These are phyloP conservation scores for Bipolaris bicolor DNA, from an alignment of 2,329 filamentous ascomycete genomes.

Conservation along the genomic window DNA sequence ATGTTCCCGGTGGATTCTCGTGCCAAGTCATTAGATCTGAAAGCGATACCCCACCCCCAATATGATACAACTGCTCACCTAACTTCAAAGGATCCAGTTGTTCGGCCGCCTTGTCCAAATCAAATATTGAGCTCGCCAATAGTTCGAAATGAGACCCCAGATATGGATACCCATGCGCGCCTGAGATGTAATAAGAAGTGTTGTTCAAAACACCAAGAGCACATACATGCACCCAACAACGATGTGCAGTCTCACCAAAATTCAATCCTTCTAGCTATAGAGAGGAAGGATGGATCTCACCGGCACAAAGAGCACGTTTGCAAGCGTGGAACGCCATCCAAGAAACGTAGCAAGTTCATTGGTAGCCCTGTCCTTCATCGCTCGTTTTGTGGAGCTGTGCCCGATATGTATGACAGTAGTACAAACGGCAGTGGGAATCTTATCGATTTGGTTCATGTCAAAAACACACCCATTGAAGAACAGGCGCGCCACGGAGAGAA, in stretches of 20 bases:
- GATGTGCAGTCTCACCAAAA: background rate
- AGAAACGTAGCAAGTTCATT: background rate
- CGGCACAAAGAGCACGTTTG: background rate
- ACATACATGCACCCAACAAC: background rate
- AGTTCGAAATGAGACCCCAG: background rate
- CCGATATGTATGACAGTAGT: background rate
- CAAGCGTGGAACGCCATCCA: background rate
- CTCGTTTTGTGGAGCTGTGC: background rate
- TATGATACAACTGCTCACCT: background rate
- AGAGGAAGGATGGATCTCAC: background rate
- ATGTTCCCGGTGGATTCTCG: background rate
- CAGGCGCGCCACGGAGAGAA: background rate
- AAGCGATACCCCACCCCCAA: conserved; percentile 4
- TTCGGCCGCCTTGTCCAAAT: background rate
- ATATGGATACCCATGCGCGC: background rate
- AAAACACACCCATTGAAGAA: conserved; percentile 7
- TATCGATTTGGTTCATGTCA: background rate
- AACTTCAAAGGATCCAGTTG: background rate
- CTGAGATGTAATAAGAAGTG: background rate
- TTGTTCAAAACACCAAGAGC: background rate
- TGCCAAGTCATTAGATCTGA: conserved; percentile 4
- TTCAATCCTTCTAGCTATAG: background rate
- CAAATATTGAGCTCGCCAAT: background rate
- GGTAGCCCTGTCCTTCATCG: background rate
- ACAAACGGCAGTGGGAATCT: background rate